Evolutionary conservation across 2,329 filamentous ascomycete species (phyloP), one percentile per base, ranked within the genome.

Genomic region (Cytospora mali): DNA sequence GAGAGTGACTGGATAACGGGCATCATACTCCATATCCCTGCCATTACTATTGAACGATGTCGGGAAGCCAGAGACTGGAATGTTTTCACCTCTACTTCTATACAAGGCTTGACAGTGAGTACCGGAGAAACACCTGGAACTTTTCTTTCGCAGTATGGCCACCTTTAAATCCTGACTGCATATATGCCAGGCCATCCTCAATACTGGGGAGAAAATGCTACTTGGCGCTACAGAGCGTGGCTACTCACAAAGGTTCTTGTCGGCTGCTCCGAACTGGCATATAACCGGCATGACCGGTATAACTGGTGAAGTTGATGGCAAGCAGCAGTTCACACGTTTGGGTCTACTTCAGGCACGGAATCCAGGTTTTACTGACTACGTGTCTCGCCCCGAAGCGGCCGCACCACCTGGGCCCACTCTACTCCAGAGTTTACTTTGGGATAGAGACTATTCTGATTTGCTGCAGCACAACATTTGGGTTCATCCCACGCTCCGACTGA

Each of bases 61-160:
- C n/a, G n/a, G n/a, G n/a, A n/a, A n/a, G n/a, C n/a, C n/a, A n/a
- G n/a, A n/a, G n/a, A n/a, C n/a, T n/a, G n/a, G n/a, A n/a, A n/a
- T n/a, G n/a, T n/a, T n/a, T n/a, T n/a, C n/a, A n/a, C n/a, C n/a
- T n/a, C n/a, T 21, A 57, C 55, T 14, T 50, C 42, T n/a, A n/a
- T n/a, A 13, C 27, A 49, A 16, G 55, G 55, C 28, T 16, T 57
- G 2, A 57, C 55, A 27, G 55, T 50, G 11, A 57, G 55, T 50
- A 18, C 27, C 10, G 7, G 10, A 6, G 11, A 23, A 6, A 13
- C 4, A 9, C 13, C 3, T n/a, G 7, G 2, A 10, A 11, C 2
- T 6, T 25, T n/a, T 6, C n/a, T n/a, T 4, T 18, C 16, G 25
- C 13, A 11, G 11, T 0, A 46, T 6, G 28, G 29, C 11, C n/a